Conservation (phyloP, 306 rosid species). For the Corylus avellana region DNA sequence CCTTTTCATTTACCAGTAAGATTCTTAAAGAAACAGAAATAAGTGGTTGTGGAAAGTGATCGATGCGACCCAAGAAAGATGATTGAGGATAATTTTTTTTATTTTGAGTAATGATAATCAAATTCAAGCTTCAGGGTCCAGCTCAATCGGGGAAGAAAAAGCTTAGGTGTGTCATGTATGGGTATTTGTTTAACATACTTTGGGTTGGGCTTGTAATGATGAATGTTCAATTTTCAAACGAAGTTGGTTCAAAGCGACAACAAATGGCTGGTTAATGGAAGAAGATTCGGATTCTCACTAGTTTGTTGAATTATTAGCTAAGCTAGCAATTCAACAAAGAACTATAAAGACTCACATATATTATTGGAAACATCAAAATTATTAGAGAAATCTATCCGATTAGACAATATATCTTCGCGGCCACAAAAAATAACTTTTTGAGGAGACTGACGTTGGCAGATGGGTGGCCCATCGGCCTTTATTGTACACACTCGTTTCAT, state of each 20-base stretch:
- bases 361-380: no score
- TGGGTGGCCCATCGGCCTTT: not conserved
- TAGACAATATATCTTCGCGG: not conserved
- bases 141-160: not conserved
- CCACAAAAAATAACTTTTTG: not conserved
- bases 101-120: not conserved
- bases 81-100: not conserved
- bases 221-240: not conserved
- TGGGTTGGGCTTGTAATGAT: no score
- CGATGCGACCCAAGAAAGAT: not conserved
- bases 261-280: not conserved
- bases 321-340: no score
- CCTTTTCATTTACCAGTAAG: not conserved
- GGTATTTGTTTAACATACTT: not conserved
- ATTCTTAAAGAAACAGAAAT: not conserved
- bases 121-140: not conserved
- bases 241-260: not conserved
- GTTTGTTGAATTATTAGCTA: no score
- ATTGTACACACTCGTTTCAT: not conserved
- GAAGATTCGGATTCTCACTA: no score
- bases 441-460: no score
- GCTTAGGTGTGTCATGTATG: not conserved
- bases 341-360: no score
- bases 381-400: no score
- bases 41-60: not conserved